phyloP scores from a whole-genome alignment of 2,329 filamentous ascomycete species.

The Chrysosporium keratinophilum region DNA sequence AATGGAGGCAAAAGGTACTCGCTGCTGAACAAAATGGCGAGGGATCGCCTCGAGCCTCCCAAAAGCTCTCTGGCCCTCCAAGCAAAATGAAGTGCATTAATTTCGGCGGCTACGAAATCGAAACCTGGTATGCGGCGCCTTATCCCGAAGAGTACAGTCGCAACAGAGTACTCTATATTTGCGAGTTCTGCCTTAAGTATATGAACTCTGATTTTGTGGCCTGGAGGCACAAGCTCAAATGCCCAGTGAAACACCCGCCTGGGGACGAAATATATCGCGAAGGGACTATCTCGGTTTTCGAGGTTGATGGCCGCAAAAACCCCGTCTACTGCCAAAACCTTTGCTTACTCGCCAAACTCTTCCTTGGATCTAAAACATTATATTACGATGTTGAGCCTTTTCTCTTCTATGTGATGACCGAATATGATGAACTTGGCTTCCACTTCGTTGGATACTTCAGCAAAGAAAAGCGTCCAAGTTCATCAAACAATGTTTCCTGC shows the following conservation, averaged over 20 bases:
- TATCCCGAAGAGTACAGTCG: conserved; percentile 98
- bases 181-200: conserved; percentile 98
- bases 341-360: conserved; percentile 88
- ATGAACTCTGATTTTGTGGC: conserved; percentile 99
- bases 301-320: conserved; percentile 90
- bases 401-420: conserved; percentile 96
- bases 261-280: conserved; percentile 98
- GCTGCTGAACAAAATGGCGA: conserved; percentile 54
- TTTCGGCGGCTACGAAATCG: conserved; percentile 94
- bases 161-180: conserved; percentile 95
- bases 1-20: conserved; percentile 65
- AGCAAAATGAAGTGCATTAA: conserved; percentile 99
- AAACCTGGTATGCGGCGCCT: conserved; percentile 97
- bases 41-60: conserved; percentile 52
- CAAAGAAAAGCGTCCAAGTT: conserved; percentile 91
- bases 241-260: conserved; percentile 88
- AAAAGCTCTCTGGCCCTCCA: conserved; percentile 71
- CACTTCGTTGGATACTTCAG: conserved; percentile 99
- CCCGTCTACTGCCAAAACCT: conserved; percentile 94
- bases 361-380: conserved; percentile 93
- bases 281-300: conserved; percentile 87
- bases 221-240: conserved; percentile 96
- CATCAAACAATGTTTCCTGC: conserved; percentile 94
- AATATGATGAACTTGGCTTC: conserved; percentile 75
- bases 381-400: conserved; percentile 99